These are phyloP conservation scores for Iris macrosiphon DNA, from an alignment of 106 monocot genomes.

Conservation along the genomic window DNA sequence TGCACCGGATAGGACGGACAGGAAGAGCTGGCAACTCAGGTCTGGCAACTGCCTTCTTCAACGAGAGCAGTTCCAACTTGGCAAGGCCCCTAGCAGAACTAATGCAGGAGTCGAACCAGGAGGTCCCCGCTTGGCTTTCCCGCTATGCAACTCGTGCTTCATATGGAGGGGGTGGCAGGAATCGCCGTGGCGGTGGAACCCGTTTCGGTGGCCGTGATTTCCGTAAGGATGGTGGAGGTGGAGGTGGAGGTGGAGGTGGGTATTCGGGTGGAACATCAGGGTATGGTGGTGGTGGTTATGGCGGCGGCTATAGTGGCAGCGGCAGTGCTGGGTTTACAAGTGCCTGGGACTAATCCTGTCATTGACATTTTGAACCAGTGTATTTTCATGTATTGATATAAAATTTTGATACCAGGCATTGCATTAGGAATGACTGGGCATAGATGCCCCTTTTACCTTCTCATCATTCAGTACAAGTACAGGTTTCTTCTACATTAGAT, in stretches of 20 bases:
- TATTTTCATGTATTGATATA: slow-evolving; percentile 2
- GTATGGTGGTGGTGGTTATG: slow-evolving; percentile 9
- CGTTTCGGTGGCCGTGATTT: slow-evolving; percentile 81
- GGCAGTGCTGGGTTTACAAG: slow-evolving; percentile 24
- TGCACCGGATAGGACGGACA: slow-evolving; percentile 84
- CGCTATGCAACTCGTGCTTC: slow-evolving; percentile 42
- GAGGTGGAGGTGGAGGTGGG: slow-evolving; percentile 19
- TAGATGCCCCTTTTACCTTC: background rate
- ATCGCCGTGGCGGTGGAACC: slow-evolving; percentile 29
- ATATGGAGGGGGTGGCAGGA: slow-evolving; percentile 49
- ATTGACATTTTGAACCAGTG: background rate
- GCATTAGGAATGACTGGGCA: background rate
- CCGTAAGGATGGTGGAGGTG: slow-evolving; percentile 36
- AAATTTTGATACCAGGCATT: slow-evolving; percentile 17
- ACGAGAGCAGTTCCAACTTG: slow-evolving; percentile 44
- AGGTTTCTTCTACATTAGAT: slow-evolving; percentile 8
- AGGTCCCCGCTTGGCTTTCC: slow-evolving; percentile 66
- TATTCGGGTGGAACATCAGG: slow-evolving; percentile 6
- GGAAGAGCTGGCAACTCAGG: slow-evolving; percentile 82
- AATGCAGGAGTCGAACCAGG: slow-evolving; percentile 82
- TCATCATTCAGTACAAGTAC: background rate
- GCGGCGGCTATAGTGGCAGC: slow-evolving; percentile 23
- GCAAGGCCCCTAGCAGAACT: slow-evolving; percentile 63
- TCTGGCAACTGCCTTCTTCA: slow-evolving; percentile 89
- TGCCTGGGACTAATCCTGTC: slow-evolving; percentile 41